phyloP scores from a whole-genome alignment of 2,329 filamentous ascomycete genomes.

The Penicillium hordei region DNA sequence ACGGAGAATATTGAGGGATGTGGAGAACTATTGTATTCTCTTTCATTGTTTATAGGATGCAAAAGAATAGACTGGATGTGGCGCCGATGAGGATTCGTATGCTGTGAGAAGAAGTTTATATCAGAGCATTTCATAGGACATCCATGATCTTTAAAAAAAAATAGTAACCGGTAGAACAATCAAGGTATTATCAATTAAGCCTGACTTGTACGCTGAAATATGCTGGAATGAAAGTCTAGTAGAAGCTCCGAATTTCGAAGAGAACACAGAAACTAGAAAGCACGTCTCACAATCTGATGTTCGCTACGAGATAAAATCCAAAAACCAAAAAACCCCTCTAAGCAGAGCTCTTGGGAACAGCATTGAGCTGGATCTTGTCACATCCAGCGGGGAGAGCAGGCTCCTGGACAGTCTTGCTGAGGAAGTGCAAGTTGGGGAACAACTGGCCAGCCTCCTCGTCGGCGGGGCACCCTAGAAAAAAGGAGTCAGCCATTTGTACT shows the following conservation, averaged over 20 bases:
- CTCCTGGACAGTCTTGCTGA: constrained; percentile 2
- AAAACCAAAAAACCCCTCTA: not conserved
- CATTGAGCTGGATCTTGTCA: constrained; percentile 11
- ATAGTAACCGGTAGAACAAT: not conserved
- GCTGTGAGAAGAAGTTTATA: not conserved
- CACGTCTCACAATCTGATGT: not conserved
- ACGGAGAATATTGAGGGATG: not conserved
- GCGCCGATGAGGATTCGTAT: no score
- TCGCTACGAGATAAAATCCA: not conserved
- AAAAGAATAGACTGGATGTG: no score
- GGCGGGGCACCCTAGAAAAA: constrained; percentile 5
- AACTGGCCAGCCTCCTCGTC: constrained; percentile 6
- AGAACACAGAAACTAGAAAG: not conserved
- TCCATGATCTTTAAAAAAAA: not conserved
- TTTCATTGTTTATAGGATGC: not conserved
- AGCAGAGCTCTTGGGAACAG: constrained; percentile 3
- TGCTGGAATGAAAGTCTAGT: not conserved
- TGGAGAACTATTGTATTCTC: not conserved
- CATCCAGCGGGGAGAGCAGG: constrained; percentile 10
- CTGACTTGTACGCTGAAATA: not conserved
- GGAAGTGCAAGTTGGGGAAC: constrained; percentile 13
- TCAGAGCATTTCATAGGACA: not conserved
- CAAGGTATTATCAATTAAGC: not conserved
- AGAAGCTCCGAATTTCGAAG: not conserved
- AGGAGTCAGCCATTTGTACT: not conserved